A percentile compares a stretch with the other conserved stretches of the same genome.
These are phyloP conservation scores for Theileria orientalis DNA, from an alignment of 169 alveolate genomes.

Conservation along the genomic window DNA sequence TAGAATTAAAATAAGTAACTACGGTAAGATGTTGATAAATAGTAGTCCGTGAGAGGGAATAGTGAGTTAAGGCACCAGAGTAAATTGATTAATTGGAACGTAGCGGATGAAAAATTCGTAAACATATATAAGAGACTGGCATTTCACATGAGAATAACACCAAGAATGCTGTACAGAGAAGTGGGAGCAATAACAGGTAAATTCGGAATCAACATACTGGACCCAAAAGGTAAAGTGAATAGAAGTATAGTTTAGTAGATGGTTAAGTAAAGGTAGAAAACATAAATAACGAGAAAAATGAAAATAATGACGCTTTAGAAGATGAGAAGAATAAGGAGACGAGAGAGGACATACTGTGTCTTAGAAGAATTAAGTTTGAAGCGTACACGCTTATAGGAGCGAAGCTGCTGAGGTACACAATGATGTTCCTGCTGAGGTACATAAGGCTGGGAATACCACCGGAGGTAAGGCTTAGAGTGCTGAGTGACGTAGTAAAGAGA, in stretches of 20 bases:
- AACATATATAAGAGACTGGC: conserved; percentile 56
- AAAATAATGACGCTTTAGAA: conserved; percentile 15
- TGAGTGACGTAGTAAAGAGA: conserved; percentile 59
- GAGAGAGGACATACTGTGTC: conserved; percentile 35
- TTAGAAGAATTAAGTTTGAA: conserved; percentile 50
- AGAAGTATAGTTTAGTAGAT: not conserved
- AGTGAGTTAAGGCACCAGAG: no score
- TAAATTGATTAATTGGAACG: not conserved
- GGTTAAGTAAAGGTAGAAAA: not conserved
- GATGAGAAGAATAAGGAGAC: conserved; percentile 29
- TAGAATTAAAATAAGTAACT: no score
- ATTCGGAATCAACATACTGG: conserved; percentile 53
- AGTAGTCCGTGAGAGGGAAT: no score
- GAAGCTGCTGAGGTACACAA: conserved; percentile 53
- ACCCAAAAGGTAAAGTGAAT: conserved; percentile 49
- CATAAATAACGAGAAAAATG: not conserved
- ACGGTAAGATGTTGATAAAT: no score
- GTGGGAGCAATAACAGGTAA: conserved; percentile 61
- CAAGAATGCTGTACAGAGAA: conserved; percentile 50
- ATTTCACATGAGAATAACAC: conserved; percentile 58
- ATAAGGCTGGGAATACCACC: conserved; percentile 69
- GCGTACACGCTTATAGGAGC: conserved; percentile 44
- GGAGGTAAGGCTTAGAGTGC: conserved; percentile 67
- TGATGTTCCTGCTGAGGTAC: conserved; percentile 47
- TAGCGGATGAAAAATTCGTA: conserved; percentile 52